phyloP scores from a whole-genome alignment of 176 grass and related monocot species.

The Pontederia crassipes region DNA sequence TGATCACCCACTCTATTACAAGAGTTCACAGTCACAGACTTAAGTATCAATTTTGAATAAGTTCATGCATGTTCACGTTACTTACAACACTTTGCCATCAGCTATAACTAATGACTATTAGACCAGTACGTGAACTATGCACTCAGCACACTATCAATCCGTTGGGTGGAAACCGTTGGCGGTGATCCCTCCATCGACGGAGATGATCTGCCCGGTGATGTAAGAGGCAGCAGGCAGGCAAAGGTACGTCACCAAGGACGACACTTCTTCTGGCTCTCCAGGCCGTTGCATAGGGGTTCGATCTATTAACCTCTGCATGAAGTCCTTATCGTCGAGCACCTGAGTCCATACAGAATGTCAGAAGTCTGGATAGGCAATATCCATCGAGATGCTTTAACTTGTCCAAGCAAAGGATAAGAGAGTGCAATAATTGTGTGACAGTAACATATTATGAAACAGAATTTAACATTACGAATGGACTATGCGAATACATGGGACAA shows the following conservation, averaged over 20 bases:
- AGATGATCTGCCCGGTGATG: conserved; percentile 60
- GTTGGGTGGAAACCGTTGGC: conserved; percentile 55
- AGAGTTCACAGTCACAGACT: too few species aligned
- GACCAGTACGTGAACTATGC: too few species aligned
- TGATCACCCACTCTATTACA: too few species aligned
- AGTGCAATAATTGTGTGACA: too few species aligned
- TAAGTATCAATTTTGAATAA: too few species aligned
- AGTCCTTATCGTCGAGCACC: conserved; percentile 47
- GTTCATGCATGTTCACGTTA: too few species aligned
- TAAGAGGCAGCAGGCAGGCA: conserved; percentile 69
- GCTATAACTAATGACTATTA: too few species aligned
- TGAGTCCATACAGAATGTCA: conserved; percentile 10
- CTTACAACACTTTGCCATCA: too few species aligned
- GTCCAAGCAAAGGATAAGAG: not conserved
- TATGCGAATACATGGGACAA: too few species aligned
- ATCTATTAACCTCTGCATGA: conserved; percentile 24
- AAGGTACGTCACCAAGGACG: conserved; percentile 60
- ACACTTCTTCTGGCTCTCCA: conserved; percentile 78
- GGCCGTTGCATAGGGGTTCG: conserved; percentile 58
- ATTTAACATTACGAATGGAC: too few species aligned
- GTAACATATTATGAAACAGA: too few species aligned
- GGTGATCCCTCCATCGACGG: conserved; percentile 65
- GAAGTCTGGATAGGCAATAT: too few species aligned
- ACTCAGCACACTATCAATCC: not conserved
- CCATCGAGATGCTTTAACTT: not conserved